Evolutionary conservation across 768 basidiomycete genomes (phyloP), one percentile per base, ranked within the genome.

Genomic region (Lentinula sp.): DNA sequence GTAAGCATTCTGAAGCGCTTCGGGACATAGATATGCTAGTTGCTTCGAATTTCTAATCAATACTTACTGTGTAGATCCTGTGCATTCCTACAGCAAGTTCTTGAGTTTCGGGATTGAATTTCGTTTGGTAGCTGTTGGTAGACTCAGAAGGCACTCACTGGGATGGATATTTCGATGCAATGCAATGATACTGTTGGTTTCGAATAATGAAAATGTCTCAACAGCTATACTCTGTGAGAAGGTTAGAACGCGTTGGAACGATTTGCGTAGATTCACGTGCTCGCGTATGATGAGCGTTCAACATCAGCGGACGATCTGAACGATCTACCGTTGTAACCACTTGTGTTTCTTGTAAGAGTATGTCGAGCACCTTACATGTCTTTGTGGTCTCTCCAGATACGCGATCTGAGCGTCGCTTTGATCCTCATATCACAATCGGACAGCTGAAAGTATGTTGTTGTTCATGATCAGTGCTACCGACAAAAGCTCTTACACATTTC

Each of bases 371-470:
- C 59, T 77, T 93, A 50, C 89, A 83, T 57, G 75, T 97, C 48
- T 94, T 86, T 65, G 87, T 98, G 6, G 71, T 83, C 12, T 98
- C 95, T 8, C 88, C 87, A 6, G 93, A 97, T 69, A 96, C 95
- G 1, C 88, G 85, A 64, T 93, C 93, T 0, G 96, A 98, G 74
- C 84, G 96, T 51, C 83, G 90, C 0, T 84, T 93, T 63, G 91
- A 95, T 66, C 82, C 86, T 28, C 82, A 86, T 63, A 74, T 86
- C 35, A 88, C 90, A 0, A 79, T 98, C 53, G 80, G 79, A 39
- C 83, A 90, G 66, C 86, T 98, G 65, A 98, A 97, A 85, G 94
- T 93, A 52, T 57, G 66, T n/a, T n/a, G n/a, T n/a, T n/a, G n/a
- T 65, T 59, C 65, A 56, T 33, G 16, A 53, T 54, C 56, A 55